These are phyloP conservation scores for Hypoxylon sp. DNA, from an alignment of 2,329 filamentous ascomycete genomes.

Conservation along the genomic window DNA sequence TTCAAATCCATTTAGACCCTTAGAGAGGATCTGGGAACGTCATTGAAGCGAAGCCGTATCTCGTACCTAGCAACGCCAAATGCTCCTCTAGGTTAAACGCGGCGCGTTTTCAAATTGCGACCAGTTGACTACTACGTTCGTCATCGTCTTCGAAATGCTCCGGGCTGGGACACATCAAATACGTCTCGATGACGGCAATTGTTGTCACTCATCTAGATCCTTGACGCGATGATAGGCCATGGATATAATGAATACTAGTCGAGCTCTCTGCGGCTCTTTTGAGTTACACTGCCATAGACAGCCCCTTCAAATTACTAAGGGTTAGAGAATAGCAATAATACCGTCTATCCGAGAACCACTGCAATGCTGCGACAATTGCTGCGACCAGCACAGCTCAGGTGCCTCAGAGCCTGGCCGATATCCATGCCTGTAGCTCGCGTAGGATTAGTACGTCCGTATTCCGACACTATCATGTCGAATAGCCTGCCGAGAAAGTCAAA, in stretches of 20 bases:
- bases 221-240: conserved; percentile 31
- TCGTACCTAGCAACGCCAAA: not conserved
- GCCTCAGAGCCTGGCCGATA: conserved; percentile 8
- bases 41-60: conserved; percentile 15
- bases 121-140: conserved; percentile 16
- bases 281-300: not conserved
- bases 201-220: conserved; percentile 19
- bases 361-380: conserved; percentile 34
- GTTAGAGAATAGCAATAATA: not conserved
- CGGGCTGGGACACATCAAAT: conserved; percentile 25
- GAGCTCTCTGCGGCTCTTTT: not conserved
- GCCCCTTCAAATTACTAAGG: not conserved
- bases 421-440: conserved; percentile 5
- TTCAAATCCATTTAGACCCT: conserved; percentile 10
- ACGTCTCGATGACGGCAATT: conserved; percentile 35
- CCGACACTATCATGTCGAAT: conserved; percentile 20
- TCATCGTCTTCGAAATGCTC: conserved; percentile 23
- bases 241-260: conserved; percentile 20
- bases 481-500: not conserved
- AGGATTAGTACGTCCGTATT: conserved; percentile 22
- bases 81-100: not conserved
- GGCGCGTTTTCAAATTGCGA: conserved; percentile 4
- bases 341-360: not conserved
- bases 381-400: conserved; percentile 13
- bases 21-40: conserved; percentile 10